A percentile compares a stretch with the other conserved stretches of the same genome.
phyloP scores from a whole-genome alignment of 371 early-diverging fungal genomes.

The Mucor piriformis region DNA sequence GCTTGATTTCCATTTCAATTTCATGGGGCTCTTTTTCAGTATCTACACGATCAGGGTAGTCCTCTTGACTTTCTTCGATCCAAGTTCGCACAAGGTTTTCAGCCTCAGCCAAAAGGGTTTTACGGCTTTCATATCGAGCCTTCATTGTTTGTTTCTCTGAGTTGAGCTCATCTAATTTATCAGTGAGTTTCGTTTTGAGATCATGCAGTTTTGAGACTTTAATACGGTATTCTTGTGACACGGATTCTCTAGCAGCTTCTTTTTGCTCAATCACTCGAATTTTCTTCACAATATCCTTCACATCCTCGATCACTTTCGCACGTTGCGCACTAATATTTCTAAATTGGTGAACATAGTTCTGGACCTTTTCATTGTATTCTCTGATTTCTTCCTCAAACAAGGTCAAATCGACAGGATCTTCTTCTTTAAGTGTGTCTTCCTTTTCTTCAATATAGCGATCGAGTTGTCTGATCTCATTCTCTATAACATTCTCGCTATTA shows the following conservation, averaged over 20 bases:
- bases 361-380: conserved; percentile 17
- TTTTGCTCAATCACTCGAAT: conserved; percentile 13
- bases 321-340: conserved; percentile 4
- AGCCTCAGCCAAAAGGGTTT: background rate
- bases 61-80: conserved; percentile 52
- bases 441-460: conserved; percentile 16
- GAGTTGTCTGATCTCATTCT: conserved; percentile 7
- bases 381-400: conserved; percentile 52
- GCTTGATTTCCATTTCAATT: conserved; percentile 48
- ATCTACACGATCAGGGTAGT: conserved; percentile 69
- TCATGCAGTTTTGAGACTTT: conserved; percentile 17
- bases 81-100: conserved; percentile 34
- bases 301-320: background rate
- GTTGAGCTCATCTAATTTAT: background rate
- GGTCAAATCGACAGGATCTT: conserved; percentile 67
- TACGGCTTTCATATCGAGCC: conserved; percentile 6
- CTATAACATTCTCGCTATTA: background rate
- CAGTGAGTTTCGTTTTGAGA: background rate
- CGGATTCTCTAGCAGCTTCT: conserved; percentile 9
- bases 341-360: conserved; percentile 19
- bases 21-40: conserved; percentile 48
- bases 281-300: conserved; percentile 9
- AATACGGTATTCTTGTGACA: background rate
- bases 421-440: conserved; percentile 59
- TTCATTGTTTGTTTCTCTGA: background rate